Evolutionary conservation across 164 flowering plant genomes (phyloP).

Genomic region (Nymphaea thermarum): DNA sequence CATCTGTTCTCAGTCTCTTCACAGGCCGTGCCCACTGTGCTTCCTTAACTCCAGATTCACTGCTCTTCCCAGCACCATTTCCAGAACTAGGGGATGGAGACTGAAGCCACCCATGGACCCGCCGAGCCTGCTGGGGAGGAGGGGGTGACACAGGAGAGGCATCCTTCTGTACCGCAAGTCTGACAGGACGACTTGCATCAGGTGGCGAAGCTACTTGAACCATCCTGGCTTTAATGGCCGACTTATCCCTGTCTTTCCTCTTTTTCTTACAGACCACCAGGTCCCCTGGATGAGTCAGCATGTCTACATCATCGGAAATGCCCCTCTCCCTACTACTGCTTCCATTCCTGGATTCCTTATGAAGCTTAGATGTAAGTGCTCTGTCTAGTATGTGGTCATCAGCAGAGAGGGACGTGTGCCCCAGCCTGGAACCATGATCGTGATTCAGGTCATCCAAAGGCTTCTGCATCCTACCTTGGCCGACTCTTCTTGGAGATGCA

Average conservation of each 20-base stretch:
- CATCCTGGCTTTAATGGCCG: conserved; percentile 34
- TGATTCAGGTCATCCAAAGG: conserved; percentile 38
- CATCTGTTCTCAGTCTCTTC: conserved; percentile 82
- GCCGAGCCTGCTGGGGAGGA: conserved; percentile 21
- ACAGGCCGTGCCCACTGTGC: conserved; percentile 88
- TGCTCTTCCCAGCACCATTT: conserved; percentile 19
- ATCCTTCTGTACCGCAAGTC: conserved; percentile 17
- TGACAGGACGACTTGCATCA: conserved; percentile 23
- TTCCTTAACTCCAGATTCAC: conserved; percentile 14
- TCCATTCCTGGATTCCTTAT: conserved; percentile 46
- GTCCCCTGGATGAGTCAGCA: conserved; percentile 81
- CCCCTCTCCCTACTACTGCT: conserved; percentile 30
- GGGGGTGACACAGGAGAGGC: neutral
- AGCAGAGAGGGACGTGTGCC: conserved; percentile 21
- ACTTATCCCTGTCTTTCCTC: conserved; percentile 89
- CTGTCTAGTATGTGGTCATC: conserved; percentile 32
- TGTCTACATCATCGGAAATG: conserved; percentile 40
- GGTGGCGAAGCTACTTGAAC: conserved; percentile 56
- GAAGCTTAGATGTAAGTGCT: conserved; percentile 20
- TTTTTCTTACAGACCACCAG: conserved; percentile 93
- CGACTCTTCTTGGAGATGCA: conserved; percentile 28
- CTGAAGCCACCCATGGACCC: conserved; percentile 1
- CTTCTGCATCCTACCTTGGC: conserved; percentile 48
- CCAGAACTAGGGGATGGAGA: conserved; percentile 3
- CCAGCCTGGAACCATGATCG: conserved; percentile 20